These are phyloP conservation scores for Venturia aucupariae DNA, from an alignment of 2,329 filamentous ascomycete genomes.

Conservation along the genomic window DNA sequence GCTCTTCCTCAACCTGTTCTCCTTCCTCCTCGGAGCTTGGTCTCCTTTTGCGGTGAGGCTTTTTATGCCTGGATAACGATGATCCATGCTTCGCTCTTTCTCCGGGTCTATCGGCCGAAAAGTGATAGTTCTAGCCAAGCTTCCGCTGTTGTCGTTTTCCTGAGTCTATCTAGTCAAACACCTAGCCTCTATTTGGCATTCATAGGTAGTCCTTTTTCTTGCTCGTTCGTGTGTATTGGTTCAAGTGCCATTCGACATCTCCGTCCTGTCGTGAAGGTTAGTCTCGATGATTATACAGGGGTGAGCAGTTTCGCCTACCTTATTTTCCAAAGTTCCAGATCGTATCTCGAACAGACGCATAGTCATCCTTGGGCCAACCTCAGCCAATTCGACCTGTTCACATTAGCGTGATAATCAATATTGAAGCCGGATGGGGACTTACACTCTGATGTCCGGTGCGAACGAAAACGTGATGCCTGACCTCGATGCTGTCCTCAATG, in stretches of 20 bases:
- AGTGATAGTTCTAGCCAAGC: not conserved
- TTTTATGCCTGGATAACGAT: not conserved
- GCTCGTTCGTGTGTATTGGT: constrained; percentile 87
- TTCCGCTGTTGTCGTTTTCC: not conserved
- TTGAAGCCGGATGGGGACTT: constrained; percentile 45
- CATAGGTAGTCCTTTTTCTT: constrained; percentile 93
- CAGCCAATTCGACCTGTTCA: not conserved
- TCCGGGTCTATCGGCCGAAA: not conserved
- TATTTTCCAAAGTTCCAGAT: constrained; percentile 83
- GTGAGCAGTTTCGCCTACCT: not conserved
- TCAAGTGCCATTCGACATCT: constrained; percentile 93
- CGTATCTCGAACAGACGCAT: constrained; percentile 93
- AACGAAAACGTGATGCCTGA: constrained; percentile 90
- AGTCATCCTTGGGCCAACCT: constrained; percentile 67
- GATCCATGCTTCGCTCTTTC: not conserved
- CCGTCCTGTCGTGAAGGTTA: constrained; percentile 50
- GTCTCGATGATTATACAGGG: not conserved
- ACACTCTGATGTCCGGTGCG: constrained; percentile 78
- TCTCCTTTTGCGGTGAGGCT: no score
- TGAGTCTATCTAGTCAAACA: not conserved
- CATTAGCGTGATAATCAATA: constrained; percentile 65
- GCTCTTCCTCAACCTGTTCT: no score
- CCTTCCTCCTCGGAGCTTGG: no score
- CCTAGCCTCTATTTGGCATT: not conserved
- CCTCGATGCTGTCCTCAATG: constrained; percentile 78